Evolutionary conservation across 306 rosid species (phyloP).

Genomic region (Amphicarpaea edgeworthii): DNA sequence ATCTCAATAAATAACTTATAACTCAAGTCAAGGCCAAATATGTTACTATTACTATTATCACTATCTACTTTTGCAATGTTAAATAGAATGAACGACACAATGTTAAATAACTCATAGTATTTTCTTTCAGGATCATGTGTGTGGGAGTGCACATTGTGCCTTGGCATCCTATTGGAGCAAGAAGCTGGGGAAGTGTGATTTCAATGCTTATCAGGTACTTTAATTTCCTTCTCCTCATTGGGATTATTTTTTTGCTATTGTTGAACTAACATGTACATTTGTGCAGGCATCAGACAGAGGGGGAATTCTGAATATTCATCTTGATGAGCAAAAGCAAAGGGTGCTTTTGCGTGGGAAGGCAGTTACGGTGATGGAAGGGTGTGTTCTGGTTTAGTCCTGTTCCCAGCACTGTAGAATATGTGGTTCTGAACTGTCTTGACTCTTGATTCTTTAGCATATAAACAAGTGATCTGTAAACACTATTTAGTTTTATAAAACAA

Average conservation of each 20-base stretch:
- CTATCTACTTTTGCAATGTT: neutral
- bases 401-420: neutral
- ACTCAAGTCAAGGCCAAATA: neutral
- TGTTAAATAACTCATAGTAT: neutral
- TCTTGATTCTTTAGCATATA: too few relatives aligned
- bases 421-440: neutral
- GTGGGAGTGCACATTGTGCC: constrained; percentile 77
- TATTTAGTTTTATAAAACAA: too few relatives aligned
- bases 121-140: constrained; percentile 66
- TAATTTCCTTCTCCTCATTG: constrained; percentile 33
- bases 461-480: too few relatives aligned
- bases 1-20: neutral
- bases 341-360: constrained; percentile 73
- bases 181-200: constrained; percentile 70
- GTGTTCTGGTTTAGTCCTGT: constrained; percentile 50
- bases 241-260: constrained; percentile 14
- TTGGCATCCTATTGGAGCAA: constrained; percentile 77
- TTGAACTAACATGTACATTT: neutral
- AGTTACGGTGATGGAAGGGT: constrained; percentile 68
- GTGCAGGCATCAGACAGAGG: constrained; percentile 76
- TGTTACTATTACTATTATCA: neutral
- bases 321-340: constrained; percentile 65
- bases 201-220: constrained; percentile 70
- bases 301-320: constrained; percentile 63
- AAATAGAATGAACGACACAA: neutral